Percentiles rank a stretch among this genome's conserved stretches.
Evolutionary conservation across 805 yeast species (phyloP).

Genomic region (Cyberlindnera euphorbiae): DNA sequence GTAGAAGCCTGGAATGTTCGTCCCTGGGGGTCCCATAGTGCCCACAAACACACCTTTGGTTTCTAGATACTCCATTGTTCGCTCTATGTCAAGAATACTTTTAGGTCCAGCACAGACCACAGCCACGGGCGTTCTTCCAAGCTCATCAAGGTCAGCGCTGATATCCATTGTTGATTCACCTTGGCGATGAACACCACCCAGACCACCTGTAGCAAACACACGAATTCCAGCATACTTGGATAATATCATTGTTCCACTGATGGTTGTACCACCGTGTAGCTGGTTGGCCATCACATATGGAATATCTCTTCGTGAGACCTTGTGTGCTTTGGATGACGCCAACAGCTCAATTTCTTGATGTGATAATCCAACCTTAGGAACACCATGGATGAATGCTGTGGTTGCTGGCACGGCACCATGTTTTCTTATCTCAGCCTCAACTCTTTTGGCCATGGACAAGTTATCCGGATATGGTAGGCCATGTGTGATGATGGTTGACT

Average conservation of each 20-base stretch:
- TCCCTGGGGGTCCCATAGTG: slow-evolving; percentile 51
- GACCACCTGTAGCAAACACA: slow-evolving; percentile 90
- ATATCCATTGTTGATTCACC: slow-evolving; percentile 74
- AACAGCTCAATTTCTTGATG: slow-evolving; percentile 43
- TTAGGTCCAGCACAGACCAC: slow-evolving; percentile 95
- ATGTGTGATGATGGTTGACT: slow-evolving; percentile 84
- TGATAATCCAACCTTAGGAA: slow-evolving; percentile 63
- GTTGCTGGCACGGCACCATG: slow-evolving; percentile 82
- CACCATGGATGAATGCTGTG: slow-evolving; percentile 69
- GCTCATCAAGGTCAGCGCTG: slow-evolving; percentile 82
- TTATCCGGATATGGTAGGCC: slow-evolving; percentile 83
- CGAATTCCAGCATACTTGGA: slow-evolving; percentile 71
- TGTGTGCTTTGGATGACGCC: slow-evolving; percentile 38
- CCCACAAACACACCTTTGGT: slow-evolving; percentile 88
- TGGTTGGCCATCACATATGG: slow-evolving; percentile 61
- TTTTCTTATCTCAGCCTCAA: slow-evolving; percentile 55
- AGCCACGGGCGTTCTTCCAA: slow-evolving; percentile 76
- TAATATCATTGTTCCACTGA: slow-evolving; percentile 82
- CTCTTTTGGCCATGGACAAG: slow-evolving; percentile 62
- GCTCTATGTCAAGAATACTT: slow-evolving; percentile 71
- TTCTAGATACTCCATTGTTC: slow-evolving; percentile 82
- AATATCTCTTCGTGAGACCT: slow-evolving; percentile 78
- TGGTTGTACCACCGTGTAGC: slow-evolving; percentile 84
- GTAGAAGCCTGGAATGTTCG: slow-evolving; percentile 76
- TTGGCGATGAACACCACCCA: slow-evolving; percentile 87